phyloP scores from a whole-genome alignment of 2,329 filamentous ascomycete genomes.

The Cryoendolithus antarcticus region DNA sequence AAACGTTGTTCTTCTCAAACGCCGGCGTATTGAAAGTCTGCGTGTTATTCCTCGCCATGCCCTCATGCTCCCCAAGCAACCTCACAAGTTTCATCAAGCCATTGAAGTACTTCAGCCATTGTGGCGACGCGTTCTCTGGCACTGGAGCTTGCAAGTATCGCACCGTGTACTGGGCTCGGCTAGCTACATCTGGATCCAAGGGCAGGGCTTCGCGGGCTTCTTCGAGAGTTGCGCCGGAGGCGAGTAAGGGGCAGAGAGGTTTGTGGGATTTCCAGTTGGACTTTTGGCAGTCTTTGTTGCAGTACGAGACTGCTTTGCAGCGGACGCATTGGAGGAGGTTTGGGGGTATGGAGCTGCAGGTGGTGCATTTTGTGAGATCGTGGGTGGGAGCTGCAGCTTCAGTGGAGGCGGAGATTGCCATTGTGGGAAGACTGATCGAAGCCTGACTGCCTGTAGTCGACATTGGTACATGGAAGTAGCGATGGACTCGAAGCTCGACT shows the following conservation, averaged over 20 bases:
- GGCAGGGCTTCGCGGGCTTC: neutral
- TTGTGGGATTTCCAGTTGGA: conserved; percentile 2
- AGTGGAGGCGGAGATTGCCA: no score
- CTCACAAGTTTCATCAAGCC: neutral
- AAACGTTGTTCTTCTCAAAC: conserved; percentile 1
- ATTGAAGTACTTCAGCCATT: neutral
- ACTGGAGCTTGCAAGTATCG: neutral
- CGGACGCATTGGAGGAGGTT: no score
- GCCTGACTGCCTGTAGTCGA: no score
- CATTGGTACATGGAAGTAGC: no score
- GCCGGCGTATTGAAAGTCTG: conserved; percentile 1
- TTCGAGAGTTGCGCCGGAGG: no score
- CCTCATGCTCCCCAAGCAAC: neutral
- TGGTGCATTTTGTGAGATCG: no score
- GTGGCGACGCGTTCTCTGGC: neutral
- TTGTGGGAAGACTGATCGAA: no score
- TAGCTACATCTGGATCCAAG: conserved; percentile 16
- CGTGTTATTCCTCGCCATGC: conserved; percentile 1
- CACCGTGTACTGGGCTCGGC: conserved; percentile 19
- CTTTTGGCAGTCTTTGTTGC: conserved; percentile 1
- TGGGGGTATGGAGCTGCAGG: no score
- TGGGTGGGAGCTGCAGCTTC: no score
- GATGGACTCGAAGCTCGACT: no score
- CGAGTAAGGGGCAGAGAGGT: neutral
- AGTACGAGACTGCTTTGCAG: neutral